Evolutionary conservation across 352 stramenopile species (phyloP).

Genomic region (Pythium folliculosum): DNA sequence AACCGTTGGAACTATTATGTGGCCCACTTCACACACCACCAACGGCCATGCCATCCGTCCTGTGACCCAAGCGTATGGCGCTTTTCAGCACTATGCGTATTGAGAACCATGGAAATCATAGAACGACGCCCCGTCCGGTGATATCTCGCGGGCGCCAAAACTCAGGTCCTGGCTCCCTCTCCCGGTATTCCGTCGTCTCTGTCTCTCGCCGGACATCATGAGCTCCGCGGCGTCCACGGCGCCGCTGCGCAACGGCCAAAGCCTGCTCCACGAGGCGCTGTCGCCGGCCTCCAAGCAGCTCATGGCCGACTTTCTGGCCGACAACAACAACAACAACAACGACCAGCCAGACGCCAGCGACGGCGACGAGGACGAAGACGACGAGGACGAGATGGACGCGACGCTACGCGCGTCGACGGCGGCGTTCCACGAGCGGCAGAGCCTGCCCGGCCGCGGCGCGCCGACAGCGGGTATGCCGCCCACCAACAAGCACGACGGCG

Average conservation of each 20-base stretch:
- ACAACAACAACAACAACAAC: conserved; percentile 1
- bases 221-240: conserved; percentile 5
- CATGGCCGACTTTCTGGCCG: conserved; percentile 48
- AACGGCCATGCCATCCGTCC: conserved; percentile 14
- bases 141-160: conserved; percentile 1
- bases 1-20: conserved; percentile 20
- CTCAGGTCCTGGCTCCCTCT: conserved; percentile 13
- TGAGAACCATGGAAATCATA: neutral
- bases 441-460: too few relatives aligned
- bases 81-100: neutral
- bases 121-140: conserved; percentile 10
- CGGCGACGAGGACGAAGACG: neutral
- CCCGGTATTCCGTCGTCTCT: neutral
- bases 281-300: conserved; percentile 51
- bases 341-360: neutral
- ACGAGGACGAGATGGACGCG: conserved; percentile 8
- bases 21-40: conserved; percentile 11
- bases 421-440: conserved; percentile 4
- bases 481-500: neutral
- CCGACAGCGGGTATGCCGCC: too few relatives aligned
- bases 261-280: conserved; percentile 58
- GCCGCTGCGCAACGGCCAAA: conserved; percentile 34
- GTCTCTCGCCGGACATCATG: neutral
- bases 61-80: neutral
- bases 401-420: conserved; percentile 11